These are phyloP conservation scores for Porpolomopsis calyptriformis DNA, from an alignment of 768 basidiomycete genomes.

Conservation along the genomic window DNA sequence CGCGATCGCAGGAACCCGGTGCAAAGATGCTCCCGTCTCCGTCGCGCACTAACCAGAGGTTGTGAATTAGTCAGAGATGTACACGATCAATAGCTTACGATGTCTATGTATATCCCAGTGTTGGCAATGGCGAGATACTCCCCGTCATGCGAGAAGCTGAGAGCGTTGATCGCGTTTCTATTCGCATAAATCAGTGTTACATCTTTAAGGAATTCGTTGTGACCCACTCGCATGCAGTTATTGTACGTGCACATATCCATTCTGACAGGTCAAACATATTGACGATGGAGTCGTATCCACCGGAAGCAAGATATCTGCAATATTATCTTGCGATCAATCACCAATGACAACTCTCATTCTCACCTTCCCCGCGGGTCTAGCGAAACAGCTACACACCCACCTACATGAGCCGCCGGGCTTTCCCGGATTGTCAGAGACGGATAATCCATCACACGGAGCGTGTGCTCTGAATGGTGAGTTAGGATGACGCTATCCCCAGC, in stretches of 20 bases:
- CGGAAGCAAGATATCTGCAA: slow-evolving; percentile 65
- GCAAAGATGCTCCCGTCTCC: slow-evolving; percentile 63
- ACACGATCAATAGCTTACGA: slow-evolving; percentile 35
- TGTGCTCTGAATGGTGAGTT: slow-evolving; percentile 52
- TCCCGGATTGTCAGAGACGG: slow-evolving; percentile 50
- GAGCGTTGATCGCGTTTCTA: slow-evolving; percentile 59
- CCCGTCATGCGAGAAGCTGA: slow-evolving; percentile 77
- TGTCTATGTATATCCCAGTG: slow-evolving; percentile 63
- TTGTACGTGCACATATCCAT: slow-evolving; percentile 71
- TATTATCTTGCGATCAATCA: slow-evolving; percentile 5
- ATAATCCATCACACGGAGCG: slow-evolving; percentile 59
- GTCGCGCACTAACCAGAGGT: slow-evolving; percentile 51
- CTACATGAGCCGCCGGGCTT: slow-evolving; percentile 64
- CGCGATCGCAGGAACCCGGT: slow-evolving; percentile 64
- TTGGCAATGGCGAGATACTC: slow-evolving; percentile 75
- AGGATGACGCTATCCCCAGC: slow-evolving; percentile 61
- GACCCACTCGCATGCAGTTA: slow-evolving; percentile 71
- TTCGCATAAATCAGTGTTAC: slow-evolving; percentile 4
- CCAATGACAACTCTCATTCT: slow-evolving; percentile 3
- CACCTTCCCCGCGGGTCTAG: slow-evolving; percentile 73
- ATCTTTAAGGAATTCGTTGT: not conserved
- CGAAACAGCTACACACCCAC: slow-evolving; percentile 67
- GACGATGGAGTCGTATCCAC: slow-evolving; percentile 74
- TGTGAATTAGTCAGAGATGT: slow-evolving; percentile 4
- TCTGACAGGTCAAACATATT: slow-evolving; percentile 72